Base-by-base conservation (phyloP, 2,329 filamentous ascomycete species). In the Pseudogymnoascus sp. region DNA sequence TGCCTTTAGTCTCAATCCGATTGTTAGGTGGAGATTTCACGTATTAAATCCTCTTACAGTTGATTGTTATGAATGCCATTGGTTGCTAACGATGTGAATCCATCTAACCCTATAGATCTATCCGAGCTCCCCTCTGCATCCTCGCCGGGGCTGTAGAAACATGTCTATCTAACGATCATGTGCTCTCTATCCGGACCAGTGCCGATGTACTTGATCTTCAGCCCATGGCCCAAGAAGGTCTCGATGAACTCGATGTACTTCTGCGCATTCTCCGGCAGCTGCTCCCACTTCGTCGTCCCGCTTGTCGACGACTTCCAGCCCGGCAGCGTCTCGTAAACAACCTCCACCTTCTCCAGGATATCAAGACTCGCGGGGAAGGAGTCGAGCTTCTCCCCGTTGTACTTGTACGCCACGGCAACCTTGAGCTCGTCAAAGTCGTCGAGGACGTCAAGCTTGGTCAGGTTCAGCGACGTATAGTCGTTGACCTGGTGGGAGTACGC, bases 341-440 rank as follows among this genome's bases (percentile, higher is more conserved):
- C 84, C 70, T 88, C 82, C 62, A 84, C 80, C 61, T 79, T 77
- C 29, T 82, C 81, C 14, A 91, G 78, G 37, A 81, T 73, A 44
- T 79, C 76, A 14, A 85, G 79, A 70, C 88, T 83, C 6, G 86
- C 85, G 4, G 82, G 89, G 80, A 89, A 91, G 11, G 81, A 84
- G 16, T 82, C 78, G 10, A 88, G 74, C 63, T 77, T 76, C 71
- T 81, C 70, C 31, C 79, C 80, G 42, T 38, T 44, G 31, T 40
- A 63, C 31, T 62, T 81, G 77, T 96, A 96, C 1, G 84, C 86
- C 13, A 88, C 83, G 16, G 88, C 89, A 61, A 90, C 80, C 74
- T 92, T 89, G 76, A 96, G 82, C 70, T 85, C 86, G 8, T 83
- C 80, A 73, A 96, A 91, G 33, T 83, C 83, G 72, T 92, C 89